Base-by-base conservation (phyloP, 106 monocot genomes). In the Dactylorhiza incarnata region DNA sequence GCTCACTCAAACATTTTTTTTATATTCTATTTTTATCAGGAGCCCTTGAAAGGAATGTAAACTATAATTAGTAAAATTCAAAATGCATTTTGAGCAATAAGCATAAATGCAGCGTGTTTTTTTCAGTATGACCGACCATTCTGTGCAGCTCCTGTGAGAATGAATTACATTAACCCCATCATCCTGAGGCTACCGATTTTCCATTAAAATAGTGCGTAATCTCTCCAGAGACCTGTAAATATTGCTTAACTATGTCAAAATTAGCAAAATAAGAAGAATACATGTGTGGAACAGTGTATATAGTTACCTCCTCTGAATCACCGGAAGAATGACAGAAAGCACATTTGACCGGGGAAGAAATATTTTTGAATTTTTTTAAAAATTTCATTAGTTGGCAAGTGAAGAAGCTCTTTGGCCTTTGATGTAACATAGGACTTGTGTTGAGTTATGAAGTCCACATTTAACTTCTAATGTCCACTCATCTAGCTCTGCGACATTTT, bases 201-300 rank as follows among this genome's bases (percentile, higher is more conserved):
- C 97, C 89, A 76, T 92, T 84, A 71, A 78, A 84, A 80, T 91
- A 94, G 66, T 92, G 94, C 77, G 89, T 86, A 88, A 99, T 94
- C 76, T 89, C 87, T 51, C 97, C 97, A 86, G 91, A 88, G 78
- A 85, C 80, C 97, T 99, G 83, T 23, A 82, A 76, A 72, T 23
- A 70, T 55, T 15, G n/a, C 11, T 72, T 24, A 63, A 16, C 19
- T 76, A 16, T 46, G 65, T 6, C 13, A 62, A 22, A 4, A 19
- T 48, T 17, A 72, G 7, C 3, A n/a, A 59, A 46, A 5, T 49
- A 49, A 48, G 3, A 22, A 22, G 3, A 72, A 49, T 11, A 72
- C 48, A 23, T 11, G 11, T 20, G 22, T 22, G 44, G 8, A 72
- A 48, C 49, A 77, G 25, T 37, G 24, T 15, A 17, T 67, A 17